These are phyloP conservation scores for Priceomyces melissophilus DNA, from an alignment of 805 yeast genomes.

Conservation along the genomic window DNA sequence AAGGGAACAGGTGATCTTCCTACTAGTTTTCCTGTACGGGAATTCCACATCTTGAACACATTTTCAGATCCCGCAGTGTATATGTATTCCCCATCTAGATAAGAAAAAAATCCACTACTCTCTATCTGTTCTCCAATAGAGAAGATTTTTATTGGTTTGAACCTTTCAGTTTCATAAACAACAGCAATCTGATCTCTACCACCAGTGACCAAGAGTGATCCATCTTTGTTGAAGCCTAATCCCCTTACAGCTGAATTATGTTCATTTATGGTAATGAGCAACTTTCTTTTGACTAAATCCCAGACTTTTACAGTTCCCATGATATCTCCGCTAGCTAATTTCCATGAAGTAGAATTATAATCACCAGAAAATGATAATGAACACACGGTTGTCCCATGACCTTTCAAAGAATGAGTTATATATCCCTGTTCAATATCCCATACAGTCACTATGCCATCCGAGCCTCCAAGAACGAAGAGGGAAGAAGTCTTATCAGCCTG, in stretches of 20 bases:
- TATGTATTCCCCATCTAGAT: constrained; percentile 33
- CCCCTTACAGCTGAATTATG: constrained; percentile 89
- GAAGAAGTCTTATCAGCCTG: constrained; percentile 78
- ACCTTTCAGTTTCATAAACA: constrained; percentile 52
- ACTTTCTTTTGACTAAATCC: constrained; percentile 73
- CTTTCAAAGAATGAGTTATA: constrained; percentile 85
- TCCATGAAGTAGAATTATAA: constrained; percentile 66
- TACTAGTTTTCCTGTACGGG: constrained; percentile 44
- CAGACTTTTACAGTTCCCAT: constrained; percentile 55
- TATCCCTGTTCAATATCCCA: constrained; percentile 90
- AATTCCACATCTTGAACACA: constrained; percentile 62
- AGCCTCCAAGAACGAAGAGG: constrained; percentile 87
- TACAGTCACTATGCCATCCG: constrained; percentile 88
- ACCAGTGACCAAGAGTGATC: constrained; percentile 64
- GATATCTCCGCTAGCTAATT: constrained; percentile 67
- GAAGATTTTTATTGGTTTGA: constrained; percentile 59
- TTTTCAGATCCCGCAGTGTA: constrained; percentile 80
- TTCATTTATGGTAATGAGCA: constrained; percentile 59
- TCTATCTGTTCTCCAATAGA: constrained; percentile 75
- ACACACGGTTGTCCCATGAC: constrained; percentile 88
- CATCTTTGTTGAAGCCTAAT: constrained; percentile 55
- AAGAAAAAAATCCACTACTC: constrained; percentile 52
- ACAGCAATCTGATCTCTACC: constrained; percentile 83
- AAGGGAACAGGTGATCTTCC: constrained; percentile 47
- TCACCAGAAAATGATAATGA: constrained; percentile 72